Conservation (phyloP, 352 stramenopile genomes). For the Pythium apleroticum region DNA sequence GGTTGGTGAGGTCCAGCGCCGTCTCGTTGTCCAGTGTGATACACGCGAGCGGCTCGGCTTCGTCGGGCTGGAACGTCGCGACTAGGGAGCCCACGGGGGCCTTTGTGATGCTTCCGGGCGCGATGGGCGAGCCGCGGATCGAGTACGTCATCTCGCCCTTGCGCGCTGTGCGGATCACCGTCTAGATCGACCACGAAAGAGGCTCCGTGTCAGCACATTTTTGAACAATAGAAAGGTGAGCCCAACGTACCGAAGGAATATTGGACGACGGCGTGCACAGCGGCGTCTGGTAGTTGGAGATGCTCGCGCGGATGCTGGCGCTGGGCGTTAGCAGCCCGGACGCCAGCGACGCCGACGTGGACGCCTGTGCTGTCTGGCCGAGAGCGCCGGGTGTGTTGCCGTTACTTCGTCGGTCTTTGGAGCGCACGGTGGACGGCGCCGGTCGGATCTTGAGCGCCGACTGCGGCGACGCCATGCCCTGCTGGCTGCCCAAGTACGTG, state of each 20-base stretch:
- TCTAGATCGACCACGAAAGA: conserved; percentile 22
- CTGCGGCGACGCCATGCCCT: conserved; percentile 26
- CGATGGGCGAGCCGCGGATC: conserved; percentile 62
- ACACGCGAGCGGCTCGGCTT: conserved; percentile 43
- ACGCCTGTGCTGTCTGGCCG: not conserved
- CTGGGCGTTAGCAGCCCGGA: conserved; percentile 18
- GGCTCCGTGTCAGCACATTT: not conserved
- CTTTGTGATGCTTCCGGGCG: conserved; percentile 55
- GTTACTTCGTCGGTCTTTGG: conserved; percentile 30
- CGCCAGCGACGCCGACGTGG: conserved; percentile 13
- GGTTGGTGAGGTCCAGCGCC: conserved; percentile 61
- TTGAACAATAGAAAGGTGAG: not conserved
- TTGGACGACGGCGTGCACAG: conserved; percentile 27
- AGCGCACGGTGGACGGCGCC: conserved; percentile 31
- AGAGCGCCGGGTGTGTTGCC: conserved; percentile 21
- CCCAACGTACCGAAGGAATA: conserved; percentile 35
- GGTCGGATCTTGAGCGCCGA: conserved; percentile 34
- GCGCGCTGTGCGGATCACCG: conserved; percentile 60
- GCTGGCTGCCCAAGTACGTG: conserved; percentile 29
- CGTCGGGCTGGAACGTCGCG: conserved; percentile 53
- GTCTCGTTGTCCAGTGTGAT: conserved; percentile 64
- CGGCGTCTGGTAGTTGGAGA: conserved; percentile 28
- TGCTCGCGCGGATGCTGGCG: conserved; percentile 19
- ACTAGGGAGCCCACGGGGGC: conserved; percentile 53
- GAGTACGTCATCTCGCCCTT: conserved; percentile 80